A percentile compares a stretch with the other conserved stretches of the same genome.
These are phyloP conservation scores for Microsporum audouinii DNA, from an alignment of 2,329 filamentous ascomycete species.

Conservation along the genomic window DNA sequence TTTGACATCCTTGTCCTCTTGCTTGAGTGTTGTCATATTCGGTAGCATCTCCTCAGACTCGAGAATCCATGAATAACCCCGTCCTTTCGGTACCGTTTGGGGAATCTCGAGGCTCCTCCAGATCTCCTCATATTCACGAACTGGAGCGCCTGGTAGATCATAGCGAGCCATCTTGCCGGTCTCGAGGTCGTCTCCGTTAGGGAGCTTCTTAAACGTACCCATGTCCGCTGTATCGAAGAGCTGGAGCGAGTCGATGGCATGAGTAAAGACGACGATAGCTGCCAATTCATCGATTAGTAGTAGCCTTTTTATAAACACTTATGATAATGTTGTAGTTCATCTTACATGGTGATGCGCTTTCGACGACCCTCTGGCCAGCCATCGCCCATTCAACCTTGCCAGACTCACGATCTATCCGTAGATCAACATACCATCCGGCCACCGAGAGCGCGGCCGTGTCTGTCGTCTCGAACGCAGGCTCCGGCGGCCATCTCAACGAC, in stretches of 20 bases:
- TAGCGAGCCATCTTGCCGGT: constrained; percentile 30
- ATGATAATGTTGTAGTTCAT: too few relatives aligned
- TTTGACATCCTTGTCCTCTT: constrained; percentile 12
- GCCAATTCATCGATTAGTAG: neutral
- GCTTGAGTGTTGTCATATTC: neutral
- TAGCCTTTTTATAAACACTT: too few relatives aligned
- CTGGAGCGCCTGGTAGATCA: constrained; percentile 23
- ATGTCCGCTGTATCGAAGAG: constrained; percentile 26
- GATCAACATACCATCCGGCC: constrained; percentile 34
- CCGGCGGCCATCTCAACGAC: constrained; percentile 35
- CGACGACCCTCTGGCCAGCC: constrained; percentile 31
- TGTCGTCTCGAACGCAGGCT: constrained; percentile 31
- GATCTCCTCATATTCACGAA: constrained; percentile 51
- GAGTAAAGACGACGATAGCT: constrained; percentile 30
- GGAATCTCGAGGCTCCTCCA: constrained; percentile 42
- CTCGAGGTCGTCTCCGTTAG: constrained; percentile 33
- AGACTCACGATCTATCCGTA: constrained; percentile 30
- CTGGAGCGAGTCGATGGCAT: constrained; percentile 30
- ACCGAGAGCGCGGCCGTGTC: constrained; percentile 36
- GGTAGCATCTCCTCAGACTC: constrained; percentile 20
- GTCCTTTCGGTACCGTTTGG: neutral
- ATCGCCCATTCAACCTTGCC: constrained; percentile 34
- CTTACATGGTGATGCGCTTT: constrained; percentile 27
- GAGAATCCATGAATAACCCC: constrained; percentile 14
- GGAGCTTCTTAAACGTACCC: constrained; percentile 28